Conservation (phyloP, 2,329 filamentous ascomycete genomes). For the Fusarium hostae region DNA sequence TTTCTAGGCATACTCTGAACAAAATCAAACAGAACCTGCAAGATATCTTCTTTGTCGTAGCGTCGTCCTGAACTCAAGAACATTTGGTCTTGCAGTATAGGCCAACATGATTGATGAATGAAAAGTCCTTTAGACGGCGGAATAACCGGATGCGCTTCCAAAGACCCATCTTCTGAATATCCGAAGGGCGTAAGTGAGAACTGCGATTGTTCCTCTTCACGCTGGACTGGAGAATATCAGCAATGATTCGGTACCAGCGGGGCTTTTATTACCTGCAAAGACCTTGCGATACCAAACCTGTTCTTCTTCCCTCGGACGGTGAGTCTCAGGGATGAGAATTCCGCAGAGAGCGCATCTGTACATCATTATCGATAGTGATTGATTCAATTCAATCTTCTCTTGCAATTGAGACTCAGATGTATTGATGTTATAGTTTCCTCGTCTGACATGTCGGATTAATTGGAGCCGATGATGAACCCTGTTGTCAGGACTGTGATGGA, state of each 20-base stretch:
- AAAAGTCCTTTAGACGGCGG: background rate
- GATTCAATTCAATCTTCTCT: too few species aligned
- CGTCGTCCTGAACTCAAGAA: background rate
- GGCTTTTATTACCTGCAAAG: background rate
- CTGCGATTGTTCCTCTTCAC: accelerated
- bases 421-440: too few species aligned
- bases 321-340: accelerated
- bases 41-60: background rate
- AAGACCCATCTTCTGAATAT: background rate
- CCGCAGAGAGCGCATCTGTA: background rate
- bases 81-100: background rate
- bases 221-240: background rate
- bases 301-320: too few species aligned
- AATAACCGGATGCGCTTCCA: background rate
- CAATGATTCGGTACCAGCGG: accelerated
- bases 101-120: background rate
- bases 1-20: background rate
- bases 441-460: background rate
- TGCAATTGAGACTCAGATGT: too few species aligned
- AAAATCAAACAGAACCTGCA: background rate
- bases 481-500: too few species aligned
- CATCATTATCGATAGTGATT: background rate
- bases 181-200: background rate
- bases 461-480: background rate
- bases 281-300: background rate